Evolutionary conservation across 176 grass and related monocot species (phyloP).

Genomic region (Oryza glaberrima): DNA sequence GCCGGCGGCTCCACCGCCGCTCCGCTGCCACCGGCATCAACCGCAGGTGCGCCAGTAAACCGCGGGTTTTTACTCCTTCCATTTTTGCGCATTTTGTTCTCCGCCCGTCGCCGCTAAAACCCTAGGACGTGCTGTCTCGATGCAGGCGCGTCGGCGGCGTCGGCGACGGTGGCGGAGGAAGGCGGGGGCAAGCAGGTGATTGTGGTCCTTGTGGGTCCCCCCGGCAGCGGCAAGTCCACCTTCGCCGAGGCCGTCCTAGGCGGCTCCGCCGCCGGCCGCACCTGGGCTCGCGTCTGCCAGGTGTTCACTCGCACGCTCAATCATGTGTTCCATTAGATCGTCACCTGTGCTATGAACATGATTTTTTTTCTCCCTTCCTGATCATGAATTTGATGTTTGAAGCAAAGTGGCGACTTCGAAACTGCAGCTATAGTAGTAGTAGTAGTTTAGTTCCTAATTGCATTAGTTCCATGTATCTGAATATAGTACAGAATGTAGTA

Average conservation of each 20-base stretch:
- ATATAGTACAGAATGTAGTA: background rate
- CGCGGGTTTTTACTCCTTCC: background rate
- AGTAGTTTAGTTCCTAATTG: background rate
- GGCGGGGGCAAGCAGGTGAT: conserved; percentile 36
- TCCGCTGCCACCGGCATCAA: background rate
- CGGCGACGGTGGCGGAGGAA: background rate
- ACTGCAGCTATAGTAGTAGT: background rate
- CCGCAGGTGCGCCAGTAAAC: conserved; percentile 30
- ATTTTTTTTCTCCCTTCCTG: background rate
- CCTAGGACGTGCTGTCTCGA: conserved; percentile 32
- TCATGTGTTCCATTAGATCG: background rate
- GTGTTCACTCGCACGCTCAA: conserved; percentile 22
- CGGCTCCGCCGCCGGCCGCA: conserved; percentile 42
- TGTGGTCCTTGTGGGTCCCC: conserved; percentile 66
- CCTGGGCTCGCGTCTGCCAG: conserved; percentile 83
- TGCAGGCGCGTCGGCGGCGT: conserved; percentile 27
- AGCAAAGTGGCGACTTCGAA: background rate
- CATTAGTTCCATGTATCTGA: background rate
- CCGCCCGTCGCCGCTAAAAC: conserved; percentile 38
- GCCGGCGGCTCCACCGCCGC: background rate
- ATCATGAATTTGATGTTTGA: background rate
- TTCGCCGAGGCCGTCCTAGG: conserved; percentile 68
- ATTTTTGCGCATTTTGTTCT: background rate
- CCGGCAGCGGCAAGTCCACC: conserved; percentile 92
- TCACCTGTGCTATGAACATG: background rate